These are phyloP conservation scores for Colletotrichum lupini DNA, from an alignment of 2,329 filamentous ascomycete genomes.

Conservation along the genomic window DNA sequence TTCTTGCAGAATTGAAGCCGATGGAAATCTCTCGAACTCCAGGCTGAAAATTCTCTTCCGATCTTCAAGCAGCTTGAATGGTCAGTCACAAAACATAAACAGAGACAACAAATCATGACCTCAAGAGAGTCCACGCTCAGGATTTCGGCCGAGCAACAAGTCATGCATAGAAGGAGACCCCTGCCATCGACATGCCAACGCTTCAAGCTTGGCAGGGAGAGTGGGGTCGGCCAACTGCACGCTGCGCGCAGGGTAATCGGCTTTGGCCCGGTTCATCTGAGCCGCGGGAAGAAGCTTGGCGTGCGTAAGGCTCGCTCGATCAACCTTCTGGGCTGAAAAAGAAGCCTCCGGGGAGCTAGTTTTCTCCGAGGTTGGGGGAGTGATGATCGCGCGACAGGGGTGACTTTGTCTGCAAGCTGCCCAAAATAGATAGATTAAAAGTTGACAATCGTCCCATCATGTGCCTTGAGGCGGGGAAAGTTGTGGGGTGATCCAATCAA, in stretches of 20 bases:
- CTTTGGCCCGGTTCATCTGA: background rate
- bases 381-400: background rate
- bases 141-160: background rate
- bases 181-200: background rate
- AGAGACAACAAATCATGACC: background rate
- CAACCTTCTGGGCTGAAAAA: background rate
- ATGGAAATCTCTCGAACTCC: no score
- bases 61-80: background rate
- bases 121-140: background rate
- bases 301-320: background rate
- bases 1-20: background rate
- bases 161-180: background rate
- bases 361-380: background rate
- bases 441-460: background rate
- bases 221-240: background rate
- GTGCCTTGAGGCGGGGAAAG: background rate
- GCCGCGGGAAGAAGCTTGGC: background rate
- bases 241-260: background rate
- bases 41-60: no score
- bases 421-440: slow-evolving; percentile 16
- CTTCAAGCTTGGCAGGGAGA: background rate
- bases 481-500: background rate
- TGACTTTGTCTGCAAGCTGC: background rate
- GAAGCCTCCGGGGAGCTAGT: background rate
- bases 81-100: background rate